Evolutionary conservation across 192 early-diverging fungal species (phyloP).

Genomic region (Funneliformis mosseae): DNA sequence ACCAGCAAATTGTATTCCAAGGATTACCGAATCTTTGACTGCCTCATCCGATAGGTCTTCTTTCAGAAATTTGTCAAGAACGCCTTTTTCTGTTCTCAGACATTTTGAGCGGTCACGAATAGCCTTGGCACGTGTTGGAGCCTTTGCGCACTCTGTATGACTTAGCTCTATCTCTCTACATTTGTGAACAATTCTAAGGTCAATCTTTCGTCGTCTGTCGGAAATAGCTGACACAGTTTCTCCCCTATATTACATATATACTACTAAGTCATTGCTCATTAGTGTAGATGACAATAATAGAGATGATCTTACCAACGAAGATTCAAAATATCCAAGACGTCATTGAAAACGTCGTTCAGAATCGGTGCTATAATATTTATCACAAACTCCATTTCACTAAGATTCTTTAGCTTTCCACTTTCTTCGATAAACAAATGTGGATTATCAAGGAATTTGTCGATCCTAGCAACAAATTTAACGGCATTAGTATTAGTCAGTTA

Average conservation of each 20-base stretch:
- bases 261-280: neutral
- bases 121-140: neutral
- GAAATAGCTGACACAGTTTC: conserved; percentile 13
- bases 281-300: neutral
- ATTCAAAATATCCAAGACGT: conserved; percentile 2
- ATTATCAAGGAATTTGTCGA: conserved; percentile 14
- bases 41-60: conserved; percentile 8
- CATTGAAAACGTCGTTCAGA: conserved; percentile 7
- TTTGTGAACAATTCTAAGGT: conserved; percentile 14
- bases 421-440: conserved; percentile 5
- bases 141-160: conserved; percentile 24
- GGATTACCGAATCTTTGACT: neutral
- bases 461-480: conserved; percentile 10
- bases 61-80: conserved; percentile 29
- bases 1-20: conserved; percentile 17
- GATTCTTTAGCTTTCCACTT: neutral
- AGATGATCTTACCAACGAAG: conserved; percentile 13
- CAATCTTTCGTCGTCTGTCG: conserved; percentile 4
- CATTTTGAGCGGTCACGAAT: conserved; percentile 30
- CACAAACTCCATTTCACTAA: conserved; percentile 17
- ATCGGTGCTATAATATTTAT: conserved; percentile 19
- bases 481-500: neutral
- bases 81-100: conserved; percentile 17
- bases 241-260: conserved; percentile 10
- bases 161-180: conserved; percentile 17